Evolutionary conservation across 768 basidiomycete species (phyloP), one percentile per base, ranked within the genome.

Genomic region (Naganishia onofrii): DNA sequence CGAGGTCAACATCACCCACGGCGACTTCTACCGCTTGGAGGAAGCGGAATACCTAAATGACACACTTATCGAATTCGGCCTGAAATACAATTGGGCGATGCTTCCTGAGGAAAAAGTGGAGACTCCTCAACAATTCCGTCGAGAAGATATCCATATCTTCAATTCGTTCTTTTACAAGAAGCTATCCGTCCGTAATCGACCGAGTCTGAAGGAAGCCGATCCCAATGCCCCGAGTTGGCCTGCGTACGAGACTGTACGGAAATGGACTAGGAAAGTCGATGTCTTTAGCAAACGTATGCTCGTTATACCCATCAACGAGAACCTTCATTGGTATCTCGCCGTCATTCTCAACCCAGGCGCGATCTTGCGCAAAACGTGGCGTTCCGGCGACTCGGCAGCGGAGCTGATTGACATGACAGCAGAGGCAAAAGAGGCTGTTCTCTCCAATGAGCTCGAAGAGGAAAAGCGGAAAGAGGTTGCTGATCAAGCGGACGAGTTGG

Each of bases 131-230:
- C 38, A n/a, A 17, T 56, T 19, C 12, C 29, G 23, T 26, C 28
- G 44, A 19, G 57, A 69, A 7, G 65, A 70, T 52, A 84, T 94
- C 0, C 89, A 97, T 76, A 86, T 98, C 4, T 98, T 98, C 84
- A 98, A 89, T 79, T 94, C 94, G 0, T 99, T 97, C 82, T 98
- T 99, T 81, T 98, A 94, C 84, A 92, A 94, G 83, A 95, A 96
- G 80, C 82, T 99, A 31, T 89, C 88, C 69, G 85, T 85, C 66
- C 89, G 86, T 44, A 71, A 8, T 57, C 71, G 55, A 74, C 69
- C 74, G 71, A 28, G 70, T 28, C 28, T 29, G 23, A 29, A 54
- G 26, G 86, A 84, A 88, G 88, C 77, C 46, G 36, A 70, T 44
- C 69, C 69, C 53, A 60, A 63, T 71, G 23, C 36, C 2, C 60